phyloP scores from a whole-genome alignment of 1,284 basidiomycete species.

The Lignosus rhinocerotis region DNA sequence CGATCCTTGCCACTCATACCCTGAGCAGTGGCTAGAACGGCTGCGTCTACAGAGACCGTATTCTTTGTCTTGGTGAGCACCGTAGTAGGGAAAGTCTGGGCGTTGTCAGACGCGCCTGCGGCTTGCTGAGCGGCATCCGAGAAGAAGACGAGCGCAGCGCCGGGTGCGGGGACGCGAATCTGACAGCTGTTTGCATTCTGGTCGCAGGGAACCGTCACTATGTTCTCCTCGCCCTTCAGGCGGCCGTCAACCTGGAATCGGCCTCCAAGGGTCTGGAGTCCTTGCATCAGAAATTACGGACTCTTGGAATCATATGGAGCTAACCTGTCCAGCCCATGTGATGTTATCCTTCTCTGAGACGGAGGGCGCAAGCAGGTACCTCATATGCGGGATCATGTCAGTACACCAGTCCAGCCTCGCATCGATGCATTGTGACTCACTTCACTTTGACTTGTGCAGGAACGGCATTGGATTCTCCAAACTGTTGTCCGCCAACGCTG shows the following conservation, averaged over 20 bases:
- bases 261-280: constrained; percentile 64
- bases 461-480: constrained; percentile 22
- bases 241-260: constrained; percentile 57
- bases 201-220: constrained; percentile 44
- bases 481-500: constrained; percentile 30
- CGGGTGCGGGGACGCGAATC: constrained; percentile 50
- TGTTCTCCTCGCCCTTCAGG: constrained; percentile 39
- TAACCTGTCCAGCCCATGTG: constrained; percentile 45
- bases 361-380: constrained; percentile 41
- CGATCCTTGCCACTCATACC: constrained; percentile 31
- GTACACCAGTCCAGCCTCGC: background rate
- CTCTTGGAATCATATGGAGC: background rate
- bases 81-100: constrained; percentile 43
- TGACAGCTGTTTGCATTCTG: constrained; percentile 40
- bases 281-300: background rate
- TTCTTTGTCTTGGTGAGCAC: constrained; percentile 28
- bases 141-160: constrained; percentile 55
- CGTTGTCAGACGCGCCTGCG: constrained; percentile 35
- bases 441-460: constrained; percentile 31
- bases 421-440: constrained; percentile 14
- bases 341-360: constrained; percentile 49
- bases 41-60: constrained; percentile 33
- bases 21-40: constrained; percentile 38
- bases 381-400: constrained; percentile 18
- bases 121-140: constrained; percentile 38